Base-by-base conservation (phyloP, 2,329 filamentous ascomycete species). In the Pyrenophora seminiperda region DNA sequence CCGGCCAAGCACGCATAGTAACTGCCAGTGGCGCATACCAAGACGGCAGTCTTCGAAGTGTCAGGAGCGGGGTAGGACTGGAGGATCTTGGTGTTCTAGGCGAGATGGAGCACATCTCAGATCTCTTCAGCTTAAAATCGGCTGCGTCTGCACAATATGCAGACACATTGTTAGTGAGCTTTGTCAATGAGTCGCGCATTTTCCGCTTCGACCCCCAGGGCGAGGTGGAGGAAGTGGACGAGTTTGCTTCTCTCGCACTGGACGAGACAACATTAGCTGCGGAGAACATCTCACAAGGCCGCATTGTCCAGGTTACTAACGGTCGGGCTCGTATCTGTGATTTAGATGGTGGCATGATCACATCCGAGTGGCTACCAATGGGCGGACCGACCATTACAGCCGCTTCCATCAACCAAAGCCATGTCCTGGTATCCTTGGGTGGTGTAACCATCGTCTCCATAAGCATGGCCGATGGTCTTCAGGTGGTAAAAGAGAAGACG, bases 1-100 rank as follows among this genome's bases (percentile, higher is more conserved):
- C 93, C 0, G 94, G 94, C 0, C 93, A 99, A 73, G 92, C 94
- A 37, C 84, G 92, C 31, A 89, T 99, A 53, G 91, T 99, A 9
- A 92, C 93, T 2, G 93, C 91, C 0, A 97, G 92, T 47, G 94
- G 94, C 20, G 91, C 90, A 0, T 94, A 90, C 68, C 86, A 89
- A 58, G 91, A 96, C 65, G 94, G 94, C 14, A 93, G 89, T 47
- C 76, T 99, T 44, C 82, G 94, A 53, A 96, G 91, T 67, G 90
- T 99, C 17, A 83, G 94, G 46, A 97, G 93, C 69, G 95, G 94
- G 41, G 92, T 99, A 41, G 92, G 92, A 0, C 81, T 97, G 42
- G 91, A 97, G 68, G 91, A 97, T 47, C 76, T 92, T 13, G 93
- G 91, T 15, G 81, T 93, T 4, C 77, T 97, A 7, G 89, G 86